Base-by-base conservation (phyloP, 257 asterid genomes). In the Forsythia viridissima region DNA sequence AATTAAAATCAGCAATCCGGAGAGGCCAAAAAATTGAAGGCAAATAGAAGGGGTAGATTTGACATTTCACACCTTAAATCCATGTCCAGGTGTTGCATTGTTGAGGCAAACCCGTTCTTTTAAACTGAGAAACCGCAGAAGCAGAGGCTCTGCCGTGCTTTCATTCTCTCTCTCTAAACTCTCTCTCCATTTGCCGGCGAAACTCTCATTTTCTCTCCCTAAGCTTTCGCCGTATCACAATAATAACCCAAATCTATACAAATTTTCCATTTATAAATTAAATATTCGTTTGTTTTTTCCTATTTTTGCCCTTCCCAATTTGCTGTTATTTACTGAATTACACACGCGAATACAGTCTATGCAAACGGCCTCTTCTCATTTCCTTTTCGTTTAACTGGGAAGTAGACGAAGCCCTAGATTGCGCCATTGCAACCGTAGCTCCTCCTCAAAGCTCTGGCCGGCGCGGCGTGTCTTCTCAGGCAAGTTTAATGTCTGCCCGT, bases 51-150 rank as follows among this genome's bases (percentile, higher is more conserved):
- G 69, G 69, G 69, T 21, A 61, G 13, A 61, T 21, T 61, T 24
- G 69, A 61, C 69, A 24, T 20, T 61, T 20, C 13, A 10, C 9
- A 61, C 36, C 3, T 37, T 9, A 61, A 61, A 61, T 61, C 37
- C 37, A 21, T 61, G 34, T 71, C 75, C 61, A 43, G 38, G 61
- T 71, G 75, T 71, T 15, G 15, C 69, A 55, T 42, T 34, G 74
- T 71, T 70, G 81, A 81, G 85, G 37, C 78, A 81, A 51, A 76
- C 76, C 57, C 82, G 82, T 69, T 52, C 55, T 59, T 39, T 51
- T 77, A 73, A 70, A 55, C 76, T 77, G 57, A n/a, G 76, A 81
- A 81, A 77, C 57, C 85, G 79, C 79, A 72, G 63, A 67, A 72
- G 72, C 73, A 44, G 85, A 66, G 73, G 81, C 72, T 75, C 37